phyloP scores from a whole-genome alignment of 1,284 basidiomycete genomes.

The Ustilago nuda region DNA sequence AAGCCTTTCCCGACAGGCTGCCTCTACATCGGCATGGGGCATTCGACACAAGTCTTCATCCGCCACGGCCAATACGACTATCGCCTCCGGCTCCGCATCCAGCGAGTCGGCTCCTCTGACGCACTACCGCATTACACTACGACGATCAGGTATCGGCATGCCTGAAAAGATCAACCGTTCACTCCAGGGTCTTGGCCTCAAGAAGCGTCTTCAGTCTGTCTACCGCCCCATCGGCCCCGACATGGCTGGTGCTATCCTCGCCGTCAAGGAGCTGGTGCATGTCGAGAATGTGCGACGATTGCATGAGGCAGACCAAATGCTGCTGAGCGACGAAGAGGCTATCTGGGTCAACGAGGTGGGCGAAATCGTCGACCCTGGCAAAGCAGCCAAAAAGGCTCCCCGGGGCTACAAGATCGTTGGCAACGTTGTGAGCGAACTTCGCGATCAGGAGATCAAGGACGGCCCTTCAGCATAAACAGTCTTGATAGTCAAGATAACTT shows the following conservation, averaged over 20 bases:
- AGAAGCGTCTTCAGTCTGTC: conserved; percentile 82
- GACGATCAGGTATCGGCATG: conserved; percentile 83
- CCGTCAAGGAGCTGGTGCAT: conserved; percentile 85
- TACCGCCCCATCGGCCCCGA: conserved; percentile 80
- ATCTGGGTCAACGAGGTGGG: conserved; percentile 65
- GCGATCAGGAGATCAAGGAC: conserved; percentile 56
- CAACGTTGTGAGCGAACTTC: conserved; percentile 61
- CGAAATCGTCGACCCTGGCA: conserved; percentile 67
- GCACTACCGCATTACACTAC: conserved; percentile 85
- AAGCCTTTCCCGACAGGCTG: conserved; percentile 23
- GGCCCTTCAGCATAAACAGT: conserved; percentile 19
- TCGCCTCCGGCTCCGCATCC: conserved; percentile 25
- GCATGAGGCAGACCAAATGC: conserved; percentile 50
- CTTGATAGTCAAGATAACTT: not conserved
- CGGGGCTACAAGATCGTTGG: conserved; percentile 66
- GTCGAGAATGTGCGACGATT: conserved; percentile 78
- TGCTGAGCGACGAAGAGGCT: conserved; percentile 49
- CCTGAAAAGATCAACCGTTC: conserved; percentile 79
- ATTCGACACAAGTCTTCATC: conserved; percentile 46
- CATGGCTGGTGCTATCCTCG: conserved; percentile 82
- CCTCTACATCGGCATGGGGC: conserved; percentile 36
- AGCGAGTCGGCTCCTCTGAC: conserved; percentile 70
- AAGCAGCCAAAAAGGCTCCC: conserved; percentile 61
- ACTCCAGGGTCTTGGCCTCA: conserved; percentile 80
- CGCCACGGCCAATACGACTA: conserved; percentile 20